phyloP scores from a whole-genome alignment of 225 moss, liverwort and hornwort genomes.

The Climacium dendroides region DNA sequence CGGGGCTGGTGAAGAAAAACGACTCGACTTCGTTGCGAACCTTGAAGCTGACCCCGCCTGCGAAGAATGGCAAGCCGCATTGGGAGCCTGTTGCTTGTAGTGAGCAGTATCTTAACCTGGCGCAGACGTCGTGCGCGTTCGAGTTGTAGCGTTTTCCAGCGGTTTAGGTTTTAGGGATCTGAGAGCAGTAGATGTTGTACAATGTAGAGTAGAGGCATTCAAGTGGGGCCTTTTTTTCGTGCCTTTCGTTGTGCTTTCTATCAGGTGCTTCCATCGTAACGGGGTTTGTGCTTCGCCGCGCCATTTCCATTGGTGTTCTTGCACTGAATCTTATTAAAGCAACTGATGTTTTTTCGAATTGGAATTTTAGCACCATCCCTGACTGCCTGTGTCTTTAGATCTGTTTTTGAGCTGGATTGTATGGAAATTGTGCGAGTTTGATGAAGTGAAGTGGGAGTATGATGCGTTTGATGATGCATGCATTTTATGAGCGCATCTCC shows the following conservation, averaged over 20 bases:
- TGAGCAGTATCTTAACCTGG: slow-evolving; percentile 7
- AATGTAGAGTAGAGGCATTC: background rate
- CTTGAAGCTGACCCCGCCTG: background rate
- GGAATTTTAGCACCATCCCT: background rate
- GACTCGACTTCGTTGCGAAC: background rate
- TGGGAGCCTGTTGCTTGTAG: slow-evolving; percentile 1
- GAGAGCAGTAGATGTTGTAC: no score
- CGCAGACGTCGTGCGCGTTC: slow-evolving; percentile 23
- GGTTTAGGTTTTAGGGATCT: background rate
- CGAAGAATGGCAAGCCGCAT: background rate
- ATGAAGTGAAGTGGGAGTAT: background rate
- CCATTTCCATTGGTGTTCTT: background rate
- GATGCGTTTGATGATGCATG: background rate
- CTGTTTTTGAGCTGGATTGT: background rate
- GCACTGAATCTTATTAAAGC: background rate
- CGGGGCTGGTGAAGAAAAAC: slow-evolving; percentile 10
- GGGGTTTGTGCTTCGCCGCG: background rate
- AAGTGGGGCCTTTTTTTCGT: background rate
- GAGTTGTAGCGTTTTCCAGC: background rate
- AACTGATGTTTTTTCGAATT: background rate
- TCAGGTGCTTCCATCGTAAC: background rate
- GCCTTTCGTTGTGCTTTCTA: background rate
- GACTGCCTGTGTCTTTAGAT: background rate
- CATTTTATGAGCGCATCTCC: background rate
- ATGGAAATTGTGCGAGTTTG: background rate